Evolutionary conservation across 805 yeast genomes (phyloP).

Genomic region (Diddensiella caesifluorescens): DNA sequence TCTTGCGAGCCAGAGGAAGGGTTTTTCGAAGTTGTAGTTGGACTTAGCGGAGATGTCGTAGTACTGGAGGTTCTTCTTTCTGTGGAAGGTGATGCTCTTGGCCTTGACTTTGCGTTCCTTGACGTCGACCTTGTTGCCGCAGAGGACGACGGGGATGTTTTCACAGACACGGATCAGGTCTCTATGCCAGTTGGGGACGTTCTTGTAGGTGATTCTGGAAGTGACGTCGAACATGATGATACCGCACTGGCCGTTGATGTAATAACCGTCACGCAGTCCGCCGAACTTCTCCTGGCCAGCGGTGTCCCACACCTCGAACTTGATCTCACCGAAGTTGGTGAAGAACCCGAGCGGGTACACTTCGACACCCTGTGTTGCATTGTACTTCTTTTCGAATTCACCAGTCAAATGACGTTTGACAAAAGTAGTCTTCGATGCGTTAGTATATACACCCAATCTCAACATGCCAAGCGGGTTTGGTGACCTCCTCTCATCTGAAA

Average conservation of each 20-base stretch:
- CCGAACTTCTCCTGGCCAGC: slow-evolving; percentile 99
- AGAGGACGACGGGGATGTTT: slow-evolving; percentile 96
- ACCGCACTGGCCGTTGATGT: slow-evolving; percentile 99
- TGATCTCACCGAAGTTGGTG: slow-evolving; percentile 98
- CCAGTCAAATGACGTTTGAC: slow-evolving; percentile 99
- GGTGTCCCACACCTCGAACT: slow-evolving; percentile 99
- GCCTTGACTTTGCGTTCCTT: slow-evolving; percentile 99
- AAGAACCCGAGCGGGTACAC: slow-evolving; percentile 97
- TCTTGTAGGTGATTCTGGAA: slow-evolving; percentile 98
- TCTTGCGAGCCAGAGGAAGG: slow-evolving; percentile 99
- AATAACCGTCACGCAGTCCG: slow-evolving; percentile 99
- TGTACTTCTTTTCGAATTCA: slow-evolving; percentile 98
- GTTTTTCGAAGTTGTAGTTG: slow-evolving; percentile 99
- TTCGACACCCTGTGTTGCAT: slow-evolving; percentile 99
- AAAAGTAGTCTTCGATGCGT: slow-evolving; percentile 97
- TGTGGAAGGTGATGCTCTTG: slow-evolving; percentile 99
- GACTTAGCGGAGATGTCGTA: slow-evolving; percentile 99
- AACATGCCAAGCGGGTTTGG: no score
- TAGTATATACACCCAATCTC: no score
- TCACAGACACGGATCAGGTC: slow-evolving; percentile 99
- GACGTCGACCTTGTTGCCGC: slow-evolving; percentile 99
- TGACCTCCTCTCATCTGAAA: no score
- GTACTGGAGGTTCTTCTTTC: slow-evolving; percentile 99
- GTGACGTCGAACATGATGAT: slow-evolving; percentile 99
- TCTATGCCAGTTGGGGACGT: slow-evolving; percentile 99